A percentile compares a stretch with the other conserved stretches of the same genome.
Evolutionary conservation across 176 grass and related monocot genomes (phyloP).

Genomic region (Triticum aestivum): IWGSC_CS_RefSeq_v2.1 NC_057797.1:536719402-536719901

Average conservation of each 20-base stretch:
- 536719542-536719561: background rate
- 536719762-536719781: background rate
- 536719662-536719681: background rate
- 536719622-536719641: background rate
- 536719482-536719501: background rate
- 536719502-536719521: no score
- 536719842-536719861: background rate
- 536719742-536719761: background rate
- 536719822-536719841: background rate
- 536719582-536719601: background rate
- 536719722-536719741: background rate
- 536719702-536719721: background rate
- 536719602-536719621: background rate
- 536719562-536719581: background rate
- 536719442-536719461: background rate
- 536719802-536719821: background rate
- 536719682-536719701: background rate
- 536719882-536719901: no score
- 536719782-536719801: background rate
- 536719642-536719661: slow-evolving; percentile 3
- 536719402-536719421: background rate
- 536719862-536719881: background rate
- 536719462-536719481: slow-evolving; percentile 4
- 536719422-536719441: background rate
- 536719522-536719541: background rate